Base-by-base conservation (phyloP, 1,284 basidiomycete genomes). In the Golubevia sp. region DNA sequence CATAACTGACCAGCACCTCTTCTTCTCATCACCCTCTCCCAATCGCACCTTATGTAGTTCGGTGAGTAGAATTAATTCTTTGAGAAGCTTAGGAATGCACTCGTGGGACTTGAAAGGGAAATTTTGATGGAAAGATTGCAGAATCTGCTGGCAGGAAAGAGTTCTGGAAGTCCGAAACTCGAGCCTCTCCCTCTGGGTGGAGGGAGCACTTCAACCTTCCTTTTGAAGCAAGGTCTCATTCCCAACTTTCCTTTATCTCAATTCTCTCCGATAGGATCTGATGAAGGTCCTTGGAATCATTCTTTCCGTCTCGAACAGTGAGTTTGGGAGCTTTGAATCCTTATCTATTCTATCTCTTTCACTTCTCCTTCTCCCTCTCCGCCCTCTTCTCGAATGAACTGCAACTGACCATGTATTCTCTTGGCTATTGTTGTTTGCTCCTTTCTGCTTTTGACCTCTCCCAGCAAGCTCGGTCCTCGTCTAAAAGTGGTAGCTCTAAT, bases 401-500 rank as follows among this genome's bases (percentile, higher is more conserved):
- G n/a, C n/a, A n/a, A n/a, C n/a, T n/a, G n/a, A n/a, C n/a, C n/a
- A n/a, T n/a, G n/a, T n/a, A n/a, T 58, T 8, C 23, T 26, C 51
- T 18, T 58, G 24, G 20, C 38, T 24, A 50, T 44, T 6, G 24
- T 15, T 13, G 49, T 24, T 50, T 21, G 27, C n/a, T 26, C 15
- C 56, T 24, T 23, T 2, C 21, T 20, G 26, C 3, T 6, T 21
- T 55, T 7, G 15, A 68, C 64, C 49, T 61, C 69, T 52, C 60
- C 7, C 84, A 95, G 91, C 86, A 97, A 99, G 87, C 91, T 99
- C 66, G 96, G 96, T 54, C 92, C 91, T 23, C 92, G 96, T 76
- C 91, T 99, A 85, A 97, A 97, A 85, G 94, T 99, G 59, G 89
- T 93, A 61, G 96, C 93, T 15, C 87, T 99, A 63, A 92, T 99